Evolutionary conservation across 495 filamentous ascomycete species (phyloP), one percentile per base, ranked within the genome.

Genomic region (Neurospora sp.): DNA sequence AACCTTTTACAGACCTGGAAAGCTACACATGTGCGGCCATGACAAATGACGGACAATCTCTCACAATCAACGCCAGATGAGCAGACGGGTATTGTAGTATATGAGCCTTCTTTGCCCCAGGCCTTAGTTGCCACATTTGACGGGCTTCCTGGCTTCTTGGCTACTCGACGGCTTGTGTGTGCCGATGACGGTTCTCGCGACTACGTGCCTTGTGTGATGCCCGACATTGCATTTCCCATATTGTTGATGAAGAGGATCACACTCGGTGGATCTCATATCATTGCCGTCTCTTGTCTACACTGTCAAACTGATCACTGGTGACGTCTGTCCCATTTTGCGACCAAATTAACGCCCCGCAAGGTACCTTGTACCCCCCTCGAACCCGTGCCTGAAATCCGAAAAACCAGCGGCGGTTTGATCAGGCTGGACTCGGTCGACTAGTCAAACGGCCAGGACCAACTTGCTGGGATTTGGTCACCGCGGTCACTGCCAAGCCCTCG

Each of bases 391-490:
- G 53, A 65, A 35, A 65, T 65, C 53, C 53, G 27, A 37, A 65
- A 61, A 65, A 35, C 27, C 27, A 18, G 53, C 53, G 27, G 53
- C 27, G 22, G 53, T 61, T 35, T 61, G 53, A 61, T 61, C 53
- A 61, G 47, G 20, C n/a, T 59, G 22, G 22, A 61, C 22, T 61
- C 53, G 6, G 53, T 35, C 27, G 53, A 61, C 12, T 61, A 14
- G 74, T 73, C 74, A 72, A 72, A 72, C 71, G 45, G 71, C 73
- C 71, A 71, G 76, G 78, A 76, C 77, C 72, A 71, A 73, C 70
- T 69, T 71, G 69, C 70, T 74, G 73, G 76, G 74, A 73, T 75
- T 74, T 53, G 40, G 69, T 45, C 69, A 73, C 69, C 71, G 22
- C 27, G 53, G 22, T 18, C 27, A 65, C 27, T 35, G 53, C 53